These are phyloP conservation scores for Excoecaria agallocha DNA, from an alignment of 345 rosid genomes.

Conservation along the genomic window DNA sequence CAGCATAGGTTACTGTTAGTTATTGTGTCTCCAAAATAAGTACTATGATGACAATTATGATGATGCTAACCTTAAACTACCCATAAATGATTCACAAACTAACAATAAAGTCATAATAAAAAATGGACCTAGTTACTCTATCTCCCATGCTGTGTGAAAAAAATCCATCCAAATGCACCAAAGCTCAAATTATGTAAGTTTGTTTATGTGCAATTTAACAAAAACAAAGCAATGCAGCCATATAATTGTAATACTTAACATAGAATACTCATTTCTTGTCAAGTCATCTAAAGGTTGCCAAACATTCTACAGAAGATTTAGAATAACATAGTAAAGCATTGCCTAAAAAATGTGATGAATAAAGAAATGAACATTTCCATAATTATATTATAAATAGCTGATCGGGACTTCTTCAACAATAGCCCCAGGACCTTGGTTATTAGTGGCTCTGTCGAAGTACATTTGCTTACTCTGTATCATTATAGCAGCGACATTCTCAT, in stretches of 20 bases:
- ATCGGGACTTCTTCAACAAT: background rate
- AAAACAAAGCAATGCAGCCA: background rate
- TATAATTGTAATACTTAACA: slow-evolving; percentile 49
- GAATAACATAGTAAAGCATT: background rate
- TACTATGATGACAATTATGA: too few species aligned
- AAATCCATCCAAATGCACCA: background rate
- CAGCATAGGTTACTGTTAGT: background rate
- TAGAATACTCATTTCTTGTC: slow-evolving; percentile 78
- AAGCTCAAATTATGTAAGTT: background rate
- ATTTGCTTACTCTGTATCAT: too few species aligned
- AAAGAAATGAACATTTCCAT: background rate
- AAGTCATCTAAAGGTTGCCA: slow-evolving; percentile 97
- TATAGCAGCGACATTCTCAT: too few species aligned
- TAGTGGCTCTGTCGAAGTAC: too few species aligned
- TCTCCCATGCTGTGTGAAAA: background rate
- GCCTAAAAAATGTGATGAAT: slow-evolving; percentile 10
- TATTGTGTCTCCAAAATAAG: too few species aligned
- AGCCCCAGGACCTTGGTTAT: too few species aligned
- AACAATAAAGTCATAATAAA: background rate
- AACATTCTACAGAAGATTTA: slow-evolving; percentile 66
- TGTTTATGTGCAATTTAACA: background rate
- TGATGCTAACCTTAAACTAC: background rate
- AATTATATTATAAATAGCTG: background rate
- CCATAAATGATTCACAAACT: background rate
- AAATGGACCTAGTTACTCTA: background rate